Evolutionary conservation across 768 basidiomycete species (phyloP), one percentile per base, ranked within the genome.

Genomic region (Calvatia gigantea): DNA sequence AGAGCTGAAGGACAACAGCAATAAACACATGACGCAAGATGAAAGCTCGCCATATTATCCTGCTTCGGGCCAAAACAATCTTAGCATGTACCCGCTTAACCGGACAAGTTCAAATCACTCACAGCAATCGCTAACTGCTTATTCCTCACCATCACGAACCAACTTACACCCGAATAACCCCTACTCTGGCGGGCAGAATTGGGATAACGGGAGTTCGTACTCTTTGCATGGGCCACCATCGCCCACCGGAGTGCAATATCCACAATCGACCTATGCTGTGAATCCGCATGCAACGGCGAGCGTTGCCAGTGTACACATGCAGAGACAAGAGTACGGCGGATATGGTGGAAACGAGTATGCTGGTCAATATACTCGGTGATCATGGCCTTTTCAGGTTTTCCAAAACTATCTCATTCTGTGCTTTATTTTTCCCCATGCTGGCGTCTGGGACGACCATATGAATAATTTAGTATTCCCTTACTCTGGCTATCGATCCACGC

Each of bases 1-100:
- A 29, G 46, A 51, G 17, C 15, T n/a, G 25, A 32, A 25, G 28
- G 28, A 17, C 37, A 35, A 44, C 23, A 42, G 23, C 25, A 49
- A 12, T 12, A 27, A 17, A 14, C 51, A 28, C 28, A 39, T 38
- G 25, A 42, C 8, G 6, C 27, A 39, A 17, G 45, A 21, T 14
- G 54, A 58, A 39, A 31, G 49, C 38, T 57, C 56, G 14, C 11
- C 37, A 4, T 58, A 58, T 42, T 33, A 58, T 29, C 58, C 46
- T 2, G 15, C 39, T 12, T 37, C 54, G 17, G 45, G 29, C 11
- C 35, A 29, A 17, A 55, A 55, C 19, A 55, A 55, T 17, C 32
- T 37, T 35, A 47, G 54, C 45, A 55, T 41, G 45, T 47, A 51
- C 23, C 23, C 47, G 2, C 33, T 51, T 4, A 42, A 50, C 54